These are phyloP conservation scores for Hymenoscyphus fraxineus DNA, from an alignment of 2,329 filamentous ascomycete genomes.

Conservation along the genomic window DNA sequence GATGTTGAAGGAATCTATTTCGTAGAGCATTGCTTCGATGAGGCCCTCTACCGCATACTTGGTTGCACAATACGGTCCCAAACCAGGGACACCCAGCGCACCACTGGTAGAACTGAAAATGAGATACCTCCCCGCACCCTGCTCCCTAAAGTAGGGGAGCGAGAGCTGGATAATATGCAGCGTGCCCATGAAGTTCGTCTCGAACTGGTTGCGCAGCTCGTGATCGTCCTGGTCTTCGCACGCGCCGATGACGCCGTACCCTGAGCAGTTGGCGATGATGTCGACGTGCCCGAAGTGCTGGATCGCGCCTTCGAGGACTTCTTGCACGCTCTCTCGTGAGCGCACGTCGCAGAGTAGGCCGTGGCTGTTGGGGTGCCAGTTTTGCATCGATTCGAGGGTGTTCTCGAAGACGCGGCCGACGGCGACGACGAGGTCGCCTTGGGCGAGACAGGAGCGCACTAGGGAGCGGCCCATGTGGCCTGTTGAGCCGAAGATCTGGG, in stretches of 20 bases:
- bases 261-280: constrained; percentile 88
- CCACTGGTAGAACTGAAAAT: constrained; percentile 94
- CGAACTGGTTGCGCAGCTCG: constrained; percentile 92
- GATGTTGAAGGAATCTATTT: constrained; percentile 86
- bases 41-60: constrained; percentile 96
- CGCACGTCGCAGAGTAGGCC: constrained; percentile 88
- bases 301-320: constrained; percentile 67
- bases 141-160: constrained; percentile 79
- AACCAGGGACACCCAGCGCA: constrained; percentile 85
- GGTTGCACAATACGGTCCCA: constrained; percentile 92
- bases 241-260: constrained; percentile 90
- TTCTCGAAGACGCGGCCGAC: constrained; percentile 83
- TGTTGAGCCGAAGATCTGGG: constrained; percentile 87
- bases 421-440: constrained; percentile 79
- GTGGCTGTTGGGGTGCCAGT: constrained; percentile 68
- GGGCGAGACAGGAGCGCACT: constrained; percentile 74
- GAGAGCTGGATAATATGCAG: constrained; percentile 88
- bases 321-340: constrained; percentile 70
- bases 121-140: constrained; percentile 74
- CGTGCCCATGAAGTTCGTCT: constrained; percentile 96
- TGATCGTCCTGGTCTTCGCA: constrained; percentile 97
- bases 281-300: constrained; percentile 77
- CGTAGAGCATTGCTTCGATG: constrained; percentile 95
- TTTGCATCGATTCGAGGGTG: constrained; percentile 65
- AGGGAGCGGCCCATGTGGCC: constrained; percentile 93